Base-by-base conservation (phyloP, 1,139 yeast genomes). In the Candida dubliniensis region DNA sequence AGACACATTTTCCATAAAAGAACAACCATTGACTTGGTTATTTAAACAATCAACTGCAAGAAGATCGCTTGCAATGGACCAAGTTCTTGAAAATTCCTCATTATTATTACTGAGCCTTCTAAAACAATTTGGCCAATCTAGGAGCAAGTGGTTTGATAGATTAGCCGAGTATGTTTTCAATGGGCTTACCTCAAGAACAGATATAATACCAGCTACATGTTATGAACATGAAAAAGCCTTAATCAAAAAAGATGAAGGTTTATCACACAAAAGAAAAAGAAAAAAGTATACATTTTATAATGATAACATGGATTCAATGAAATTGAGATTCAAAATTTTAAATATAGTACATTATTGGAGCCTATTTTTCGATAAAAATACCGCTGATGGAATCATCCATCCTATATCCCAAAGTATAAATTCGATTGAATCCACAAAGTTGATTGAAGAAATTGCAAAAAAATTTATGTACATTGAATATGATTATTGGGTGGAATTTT, bases 121-220 rank as follows among this genome's bases (percentile, higher is more conserved):
- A 44, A 43, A 58, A 9, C 61, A 58, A 37, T 44, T 59, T 18
- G 54, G 55, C 8, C 46, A 49, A n/a, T 46, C 46, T 10, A 54
- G 53, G 33, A 44, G 36, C 2, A 49, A 63, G 44, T 63, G 71
- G 69, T 64, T 58, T 46, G 76, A 71, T 43, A 49, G 70, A n/a
- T 52, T 63, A 8, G 60, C 61, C 3, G 71, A 66, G 34, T 57
- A 46, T 38, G 50, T 58, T 0, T 63, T 71, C 42, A 59, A 60
- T 39, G 74, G 74, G 2, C 47, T 68, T 14, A 43, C 53, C 4
- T 49, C 15, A 4, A 34, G 33, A 31, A 34, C 35, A n/a, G 34
- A 27, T 27, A 8, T 27, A 4, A 47, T 48, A 5, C 69, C 72
- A 0, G 41, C 42, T 9, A 59, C 71, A 1, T 67, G 70, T 43